phyloP scores from a whole-genome alignment of 192 early-diverging fungal genomes.

The Kickxella alabastrina region DNA sequence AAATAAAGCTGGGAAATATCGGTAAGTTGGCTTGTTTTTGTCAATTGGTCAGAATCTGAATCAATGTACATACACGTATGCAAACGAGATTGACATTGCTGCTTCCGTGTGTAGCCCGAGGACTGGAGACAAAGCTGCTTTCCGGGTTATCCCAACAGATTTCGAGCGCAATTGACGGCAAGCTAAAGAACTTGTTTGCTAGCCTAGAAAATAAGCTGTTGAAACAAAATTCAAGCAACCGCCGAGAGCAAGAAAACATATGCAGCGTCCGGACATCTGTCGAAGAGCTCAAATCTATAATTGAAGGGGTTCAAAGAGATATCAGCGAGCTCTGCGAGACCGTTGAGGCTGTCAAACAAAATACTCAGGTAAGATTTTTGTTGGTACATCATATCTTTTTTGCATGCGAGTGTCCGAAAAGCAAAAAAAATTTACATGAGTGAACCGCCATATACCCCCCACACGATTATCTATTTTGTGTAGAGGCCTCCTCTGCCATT shows the following conservation, averaged over 20 bases:
- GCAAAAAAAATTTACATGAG: too few relatives aligned
- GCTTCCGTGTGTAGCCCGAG: conserved; percentile 5
- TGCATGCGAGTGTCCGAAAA: too few relatives aligned
- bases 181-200: neutral
- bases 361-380: too few relatives aligned
- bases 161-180: conserved; percentile 1
- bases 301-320: neutral
- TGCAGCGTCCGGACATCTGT: neutral
- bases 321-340: neutral
- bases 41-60: neutral
- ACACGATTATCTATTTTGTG: too few relatives aligned
- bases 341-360: neutral
- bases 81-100: neutral
- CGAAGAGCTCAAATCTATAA: neutral
- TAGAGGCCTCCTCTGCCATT: too few relatives aligned
- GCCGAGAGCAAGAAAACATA: neutral
- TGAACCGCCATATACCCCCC: too few relatives aligned
- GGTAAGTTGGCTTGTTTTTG: conserved; percentile 13
- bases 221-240: neutral
- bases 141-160: conserved; percentile 1
- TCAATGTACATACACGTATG: neutral
- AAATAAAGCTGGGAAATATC: conserved; percentile 32
- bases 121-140: conserved; percentile 12
- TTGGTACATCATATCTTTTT: too few relatives aligned
- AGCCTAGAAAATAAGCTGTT: conserved; percentile 2